Conservation (phyloP, 2,329 filamentous ascomycete species). For the Gaeumannomyces sp. region DNA sequence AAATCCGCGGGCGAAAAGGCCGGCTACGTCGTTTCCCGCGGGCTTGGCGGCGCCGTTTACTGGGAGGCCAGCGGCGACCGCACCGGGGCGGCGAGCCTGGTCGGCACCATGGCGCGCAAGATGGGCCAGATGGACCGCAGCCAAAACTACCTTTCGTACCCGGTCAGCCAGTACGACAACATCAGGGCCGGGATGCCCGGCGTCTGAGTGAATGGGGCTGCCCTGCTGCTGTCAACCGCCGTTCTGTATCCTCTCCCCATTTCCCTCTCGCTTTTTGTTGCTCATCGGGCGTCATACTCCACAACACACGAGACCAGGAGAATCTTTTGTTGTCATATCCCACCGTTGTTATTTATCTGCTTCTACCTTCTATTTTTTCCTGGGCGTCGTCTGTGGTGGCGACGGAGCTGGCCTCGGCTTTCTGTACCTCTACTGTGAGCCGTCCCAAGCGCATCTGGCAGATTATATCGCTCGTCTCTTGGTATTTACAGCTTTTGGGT, state of each 20-base stretch:
- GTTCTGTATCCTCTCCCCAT: not conserved
- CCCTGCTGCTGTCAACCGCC: not conserved
- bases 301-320: no score
- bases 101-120: conserved; percentile 41
- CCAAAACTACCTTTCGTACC: conserved; percentile 49
- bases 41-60: conserved; percentile 73
- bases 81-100: conserved; percentile 47
- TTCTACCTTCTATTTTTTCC: not conserved
- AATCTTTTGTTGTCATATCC: no score
- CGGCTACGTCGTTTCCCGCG: conserved; percentile 50
- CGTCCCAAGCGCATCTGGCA: not conserved
- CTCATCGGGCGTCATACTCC: no score
- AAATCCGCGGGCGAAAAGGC: conserved; percentile 55
- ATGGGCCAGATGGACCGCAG: conserved; percentile 44
- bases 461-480: not conserved
- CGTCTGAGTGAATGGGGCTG: not conserved
- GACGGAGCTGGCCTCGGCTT: not conserved
- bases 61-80: conserved; percentile 74
- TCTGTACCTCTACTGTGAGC: not conserved
- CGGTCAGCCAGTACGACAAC: conserved; percentile 53
- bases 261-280: not conserved
- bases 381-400: not conserved
- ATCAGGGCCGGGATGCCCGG: conserved; percentile 31
- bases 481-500: no score
- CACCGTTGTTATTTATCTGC: not conserved